Evolutionary conservation across 257 asterid species (phyloP).

Genomic region (Verbascum thapsus): DNA sequence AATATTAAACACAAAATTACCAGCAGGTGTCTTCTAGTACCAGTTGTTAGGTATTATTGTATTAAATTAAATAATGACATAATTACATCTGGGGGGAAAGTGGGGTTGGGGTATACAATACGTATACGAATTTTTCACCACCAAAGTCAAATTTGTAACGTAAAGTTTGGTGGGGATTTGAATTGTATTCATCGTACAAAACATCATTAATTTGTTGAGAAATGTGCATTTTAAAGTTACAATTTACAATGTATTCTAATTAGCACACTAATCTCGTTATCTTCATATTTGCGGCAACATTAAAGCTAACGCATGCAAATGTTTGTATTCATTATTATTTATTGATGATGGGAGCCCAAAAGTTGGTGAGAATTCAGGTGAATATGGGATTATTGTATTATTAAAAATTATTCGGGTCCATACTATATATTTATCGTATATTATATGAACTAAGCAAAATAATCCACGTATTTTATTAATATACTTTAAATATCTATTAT

Average conservation of each 20-base stretch:
- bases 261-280: constrained; percentile 2
- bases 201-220: not conserved
- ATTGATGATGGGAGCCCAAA: too few species aligned
- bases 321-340: too few species aligned
- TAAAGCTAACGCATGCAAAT: too few species aligned
- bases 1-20: too few species aligned
- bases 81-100: not conserved
- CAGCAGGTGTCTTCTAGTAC: not conserved
- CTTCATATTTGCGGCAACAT: not conserved
- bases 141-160: constrained; percentile 2
- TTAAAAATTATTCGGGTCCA: too few species aligned
- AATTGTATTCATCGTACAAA: not conserved
- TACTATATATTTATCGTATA: too few species aligned
- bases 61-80: constrained; percentile 8
- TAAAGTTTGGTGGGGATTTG: not conserved
- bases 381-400: too few species aligned
- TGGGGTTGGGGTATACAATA: constrained; percentile 5
- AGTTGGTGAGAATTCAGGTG: too few species aligned
- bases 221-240: not conserved
- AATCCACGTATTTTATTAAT: too few species aligned
- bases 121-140: constrained; percentile 2
- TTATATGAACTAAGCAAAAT: too few species aligned
- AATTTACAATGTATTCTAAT: constrained; percentile 4
- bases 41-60: constrained; percentile 14
- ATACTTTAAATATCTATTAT: too few species aligned